phyloP scores from a whole-genome alignment of 2,329 filamentous ascomycete genomes.

The Nemania sp. region DNA sequence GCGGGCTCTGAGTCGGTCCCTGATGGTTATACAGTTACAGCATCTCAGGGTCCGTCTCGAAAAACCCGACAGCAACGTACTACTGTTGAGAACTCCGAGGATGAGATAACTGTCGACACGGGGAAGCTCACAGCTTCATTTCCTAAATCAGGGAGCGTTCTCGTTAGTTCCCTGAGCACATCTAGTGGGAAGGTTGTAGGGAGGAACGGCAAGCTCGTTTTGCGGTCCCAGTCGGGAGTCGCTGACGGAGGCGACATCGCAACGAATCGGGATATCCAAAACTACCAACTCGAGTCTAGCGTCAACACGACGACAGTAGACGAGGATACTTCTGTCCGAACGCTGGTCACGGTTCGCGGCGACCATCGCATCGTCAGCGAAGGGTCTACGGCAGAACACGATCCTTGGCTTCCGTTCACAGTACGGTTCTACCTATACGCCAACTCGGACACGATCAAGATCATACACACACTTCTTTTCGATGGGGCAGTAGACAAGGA shows the following conservation, averaged over 20 bases:
- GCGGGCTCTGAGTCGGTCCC: constrained; percentile 45
- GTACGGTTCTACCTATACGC: constrained; percentile 63
- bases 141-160: constrained; percentile 45
- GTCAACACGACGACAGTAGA: constrained; percentile 56
- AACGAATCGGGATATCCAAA: constrained; percentile 42
- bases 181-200: constrained; percentile 48
- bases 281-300: constrained; percentile 52
- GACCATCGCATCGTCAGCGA: constrained; percentile 40
- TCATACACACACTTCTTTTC: constrained; percentile 60
- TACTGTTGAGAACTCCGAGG: constrained; percentile 28
- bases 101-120: constrained; percentile 47
- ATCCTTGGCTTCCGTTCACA: constrained; percentile 57
- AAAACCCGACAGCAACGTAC: constrained; percentile 7
- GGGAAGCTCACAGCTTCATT: constrained; percentile 49
- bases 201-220: constrained; percentile 53
- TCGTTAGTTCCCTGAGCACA: constrained; percentile 47
- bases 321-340: constrained; percentile 45
- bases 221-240: constrained; percentile 55
- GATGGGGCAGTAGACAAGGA: constrained; percentile 53
- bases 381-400: constrained; percentile 37
- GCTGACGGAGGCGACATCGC: constrained; percentile 46
- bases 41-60: constrained; percentile 22
- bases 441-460: constrained; percentile 56
- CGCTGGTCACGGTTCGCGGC: constrained; percentile 51
- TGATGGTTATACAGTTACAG: constrained; percentile 49